Evolutionary conservation across 257 asterid species (phyloP).

Genomic region (Lithospermum erythrorhizon): DNA sequence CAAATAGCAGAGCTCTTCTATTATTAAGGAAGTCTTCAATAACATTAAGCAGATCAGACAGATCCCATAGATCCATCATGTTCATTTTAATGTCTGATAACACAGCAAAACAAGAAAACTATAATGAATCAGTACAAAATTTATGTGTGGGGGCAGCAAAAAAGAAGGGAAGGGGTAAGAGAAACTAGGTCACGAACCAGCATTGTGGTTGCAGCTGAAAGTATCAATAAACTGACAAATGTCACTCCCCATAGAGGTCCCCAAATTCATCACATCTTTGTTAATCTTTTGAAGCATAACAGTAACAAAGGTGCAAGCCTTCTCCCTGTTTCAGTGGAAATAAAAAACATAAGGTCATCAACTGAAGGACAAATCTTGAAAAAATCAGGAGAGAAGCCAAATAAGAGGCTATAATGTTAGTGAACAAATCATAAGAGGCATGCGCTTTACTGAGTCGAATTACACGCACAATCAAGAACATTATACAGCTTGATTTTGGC

Average conservation of each 20-base stretch:
- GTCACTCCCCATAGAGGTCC: constrained; percentile 22
- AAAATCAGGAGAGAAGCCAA: not conserved
- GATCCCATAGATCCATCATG: constrained; percentile 41
- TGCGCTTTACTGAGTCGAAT: too few relatives aligned
- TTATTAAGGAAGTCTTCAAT: constrained; percentile 59
- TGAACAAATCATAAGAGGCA: too few relatives aligned
- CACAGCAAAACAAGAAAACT: constrained; percentile 34
- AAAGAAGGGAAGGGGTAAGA: constrained; percentile 1
- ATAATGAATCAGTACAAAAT: not conserved
- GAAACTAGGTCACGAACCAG: constrained; percentile 35
- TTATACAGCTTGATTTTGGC: too few relatives aligned
- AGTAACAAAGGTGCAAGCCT: constrained; percentile 54
- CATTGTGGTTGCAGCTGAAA: constrained; percentile 22
- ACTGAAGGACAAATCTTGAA: too few relatives aligned
- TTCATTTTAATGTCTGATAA: constrained; percentile 37
- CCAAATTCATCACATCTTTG: constrained; percentile 24
- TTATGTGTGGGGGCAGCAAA: not conserved
- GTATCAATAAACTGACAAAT: constrained; percentile 31
- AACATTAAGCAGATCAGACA: constrained; percentile 44
- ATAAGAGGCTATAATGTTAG: not conserved
- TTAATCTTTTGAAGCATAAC: constrained; percentile 41
- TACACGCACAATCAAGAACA: too few relatives aligned
- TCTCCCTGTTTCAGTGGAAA: constrained; percentile 54
- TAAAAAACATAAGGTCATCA: constrained; percentile 8
- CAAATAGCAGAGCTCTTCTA: constrained; percentile 33